Base-by-base conservation (phyloP, 2,329 filamentous ascomycete genomes). In the Talaromyces albobiverticillius region DNA sequence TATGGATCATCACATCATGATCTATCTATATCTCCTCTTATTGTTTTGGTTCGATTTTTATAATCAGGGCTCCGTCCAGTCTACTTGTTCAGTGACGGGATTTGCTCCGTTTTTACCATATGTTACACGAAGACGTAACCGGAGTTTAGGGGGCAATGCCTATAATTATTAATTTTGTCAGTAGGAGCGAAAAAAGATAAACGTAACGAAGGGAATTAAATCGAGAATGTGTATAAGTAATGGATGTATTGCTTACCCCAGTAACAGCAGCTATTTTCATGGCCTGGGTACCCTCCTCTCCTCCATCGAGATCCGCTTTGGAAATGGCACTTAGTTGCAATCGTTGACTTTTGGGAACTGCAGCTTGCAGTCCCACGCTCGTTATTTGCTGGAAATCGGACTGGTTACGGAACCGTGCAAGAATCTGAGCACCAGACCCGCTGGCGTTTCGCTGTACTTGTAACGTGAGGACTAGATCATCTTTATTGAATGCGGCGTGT, bases 281-380 rank as follows among this genome's bases (percentile, higher is more conserved):
- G 65, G 86, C 81, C 75, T 97, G 94, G 57, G 87, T 91, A 14
- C 91, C 93, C 68, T 96, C 91, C 40, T 87, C 83, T 13, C 90
- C 90, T 6, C 86, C 84, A 11, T 79, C 83, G 41, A 99, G 69
- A 29, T 95, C 89, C 4, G 86, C 76, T 60, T 84, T 89, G 61
- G 90, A 95, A 61, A 99, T 96, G 55, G 87, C 90, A 69, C 95
- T 87, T 60, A 99, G 76, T 69, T 96, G 91, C 64, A 99, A 75
- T 70, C 94, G 96, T 74, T 99, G 94, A 42, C 89, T 90, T 75
- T 97, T 99, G 8, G 94, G 94, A 51, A 99, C 94, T 1, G 94
- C 94, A 41, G 93, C 94, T 71, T 99, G 94, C 60, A 99, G 72
- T 23, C 89, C 90, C 26, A 97, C 89, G 43, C 82, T 83, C 14